phyloP scores from a whole-genome alignment of 768 basidiomycete species.

The Neoboletus brunneissimus region DNA sequence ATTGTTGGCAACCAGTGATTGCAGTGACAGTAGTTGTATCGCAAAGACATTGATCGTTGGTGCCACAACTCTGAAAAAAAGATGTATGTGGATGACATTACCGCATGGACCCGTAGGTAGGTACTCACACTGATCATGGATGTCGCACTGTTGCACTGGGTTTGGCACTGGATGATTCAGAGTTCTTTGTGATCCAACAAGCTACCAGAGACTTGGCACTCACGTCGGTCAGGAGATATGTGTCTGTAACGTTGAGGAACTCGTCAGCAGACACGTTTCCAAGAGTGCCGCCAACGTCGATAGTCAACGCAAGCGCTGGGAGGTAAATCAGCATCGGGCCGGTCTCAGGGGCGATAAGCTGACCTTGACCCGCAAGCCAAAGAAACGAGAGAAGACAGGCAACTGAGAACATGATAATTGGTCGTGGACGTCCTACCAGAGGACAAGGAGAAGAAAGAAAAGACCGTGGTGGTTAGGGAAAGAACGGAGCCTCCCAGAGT shows the following conservation, averaged over 20 bases:
- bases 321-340: neutral
- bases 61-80: slow-evolving; percentile 40
- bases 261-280: slow-evolving; percentile 40
- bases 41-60: slow-evolving; percentile 56
- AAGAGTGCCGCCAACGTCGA: slow-evolving; percentile 41
- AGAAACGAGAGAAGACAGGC: slow-evolving; percentile 29
- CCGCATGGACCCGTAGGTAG: neutral
- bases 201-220: slow-evolving; percentile 7
- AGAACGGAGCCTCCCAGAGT: neutral
- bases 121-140: slow-evolving; percentile 25
- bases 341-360: slow-evolving; percentile 1
- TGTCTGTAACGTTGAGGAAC: slow-evolving; percentile 42
- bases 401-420: slow-evolving; percentile 28
- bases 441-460: slow-evolving; percentile 13
- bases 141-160: slow-evolving; percentile 27
- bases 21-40: slow-evolving; percentile 36
- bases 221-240: slow-evolving; percentile 28
- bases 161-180: slow-evolving; percentile 17
- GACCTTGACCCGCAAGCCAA: slow-evolving; percentile 63
- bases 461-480: slow-evolving; percentile 19
- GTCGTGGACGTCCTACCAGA: slow-evolving; percentile 34
- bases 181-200: neutral
- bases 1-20: slow-evolving; percentile 60
- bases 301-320: slow-evolving; percentile 45
- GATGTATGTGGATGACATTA: neutral